These are phyloP conservation scores for Blastosporella zonata DNA, from an alignment of 1,284 basidiomycete genomes.

Conservation along the genomic window DNA sequence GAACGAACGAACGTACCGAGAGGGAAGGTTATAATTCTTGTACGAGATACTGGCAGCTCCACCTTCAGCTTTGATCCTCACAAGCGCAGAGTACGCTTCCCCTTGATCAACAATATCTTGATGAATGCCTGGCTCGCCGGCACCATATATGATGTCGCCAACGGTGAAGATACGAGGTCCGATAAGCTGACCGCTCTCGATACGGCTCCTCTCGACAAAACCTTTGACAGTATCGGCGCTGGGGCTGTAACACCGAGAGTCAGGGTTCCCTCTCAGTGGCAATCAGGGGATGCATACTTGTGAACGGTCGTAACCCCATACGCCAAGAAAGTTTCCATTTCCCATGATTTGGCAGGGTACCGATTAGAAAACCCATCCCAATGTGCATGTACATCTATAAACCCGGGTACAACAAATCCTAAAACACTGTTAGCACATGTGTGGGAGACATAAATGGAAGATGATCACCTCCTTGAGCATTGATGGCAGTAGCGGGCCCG, in stretches of 20 bases:
- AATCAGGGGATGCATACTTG: slow-evolving; percentile 42
- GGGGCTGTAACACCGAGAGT: slow-evolving; percentile 40
- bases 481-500: slow-evolving; percentile 46
- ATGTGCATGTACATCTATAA: slow-evolving; percentile 74
- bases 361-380: slow-evolving; percentile 53
- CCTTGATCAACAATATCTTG: slow-evolving; percentile 59
- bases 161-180: slow-evolving; percentile 71
- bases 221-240: slow-evolving; percentile 59
- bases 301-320: slow-evolving; percentile 77
- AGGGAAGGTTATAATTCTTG: slow-evolving; percentile 73
- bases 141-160: slow-evolving; percentile 66
- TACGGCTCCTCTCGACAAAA: slow-evolving; percentile 60
- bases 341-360: slow-evolving; percentile 67
- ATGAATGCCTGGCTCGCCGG: slow-evolving; percentile 46
- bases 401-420: slow-evolving; percentile 68
- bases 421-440: not conserved
- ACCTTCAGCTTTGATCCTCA: slow-evolving; percentile 68
- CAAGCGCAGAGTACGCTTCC: slow-evolving; percentile 62
- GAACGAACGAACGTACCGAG: slow-evolving; percentile 38
- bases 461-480: slow-evolving; percentile 58
- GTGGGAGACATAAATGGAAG: not conserved
- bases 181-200: slow-evolving; percentile 64
- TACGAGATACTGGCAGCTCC: slow-evolving; percentile 68
- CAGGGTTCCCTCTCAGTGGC: not conserved
- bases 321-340: slow-evolving; percentile 69